phyloP scores from a whole-genome alignment of 2,329 filamentous ascomycete species.

The Botryotinia calthae region DNA sequence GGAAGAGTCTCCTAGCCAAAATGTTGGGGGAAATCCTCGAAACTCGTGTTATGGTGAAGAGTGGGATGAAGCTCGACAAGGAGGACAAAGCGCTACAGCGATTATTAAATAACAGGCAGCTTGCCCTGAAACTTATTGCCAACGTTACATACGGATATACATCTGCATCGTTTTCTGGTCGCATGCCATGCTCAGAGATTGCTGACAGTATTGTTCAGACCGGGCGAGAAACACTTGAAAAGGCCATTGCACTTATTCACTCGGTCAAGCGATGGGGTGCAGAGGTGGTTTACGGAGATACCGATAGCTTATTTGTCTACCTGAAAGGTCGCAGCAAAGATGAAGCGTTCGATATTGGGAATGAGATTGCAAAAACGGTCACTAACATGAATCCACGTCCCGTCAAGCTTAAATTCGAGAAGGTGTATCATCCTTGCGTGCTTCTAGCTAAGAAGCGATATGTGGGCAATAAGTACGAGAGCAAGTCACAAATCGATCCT shows the following conservation, averaged over 20 bases:
- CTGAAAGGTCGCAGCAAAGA: slow-evolving; percentile 83
- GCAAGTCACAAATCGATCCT: slow-evolving; percentile 68
- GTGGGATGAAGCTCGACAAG: slow-evolving; percentile 91
- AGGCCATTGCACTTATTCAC: slow-evolving; percentile 89
- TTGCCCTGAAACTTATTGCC: slow-evolving; percentile 93
- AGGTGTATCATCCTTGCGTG: slow-evolving; percentile 94
- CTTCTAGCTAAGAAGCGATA: slow-evolving; percentile 96
- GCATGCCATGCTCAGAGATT: slow-evolving; percentile 97
- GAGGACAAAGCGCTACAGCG: slow-evolving; percentile 82
- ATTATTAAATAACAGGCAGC: slow-evolving; percentile 86
- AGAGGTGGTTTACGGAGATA: slow-evolving; percentile 97
- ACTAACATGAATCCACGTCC: slow-evolving; percentile 88
- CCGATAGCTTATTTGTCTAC: slow-evolving; percentile 89
- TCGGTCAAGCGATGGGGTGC: slow-evolving; percentile 84
- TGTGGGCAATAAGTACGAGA: slow-evolving; percentile 96
- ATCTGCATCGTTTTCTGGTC: slow-evolving; percentile 91
- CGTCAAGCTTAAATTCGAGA: slow-evolving; percentile 96
- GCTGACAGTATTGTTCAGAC: slow-evolving; percentile 98
- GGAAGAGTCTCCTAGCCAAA: slow-evolving; percentile 88
- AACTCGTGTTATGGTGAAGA: slow-evolving; percentile 96
- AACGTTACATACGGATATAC: slow-evolving; percentile 99
- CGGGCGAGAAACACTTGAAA: slow-evolving; percentile 89
- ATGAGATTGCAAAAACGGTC: slow-evolving; percentile 84
- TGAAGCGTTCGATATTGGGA: slow-evolving; percentile 87
- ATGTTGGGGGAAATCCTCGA: slow-evolving; percentile 96